Evolutionary conservation across 495 filamentous ascomycete species (phyloP), one percentile per base, ranked within the genome.

Genomic region (Annulohypoxylon nitens): DNA sequence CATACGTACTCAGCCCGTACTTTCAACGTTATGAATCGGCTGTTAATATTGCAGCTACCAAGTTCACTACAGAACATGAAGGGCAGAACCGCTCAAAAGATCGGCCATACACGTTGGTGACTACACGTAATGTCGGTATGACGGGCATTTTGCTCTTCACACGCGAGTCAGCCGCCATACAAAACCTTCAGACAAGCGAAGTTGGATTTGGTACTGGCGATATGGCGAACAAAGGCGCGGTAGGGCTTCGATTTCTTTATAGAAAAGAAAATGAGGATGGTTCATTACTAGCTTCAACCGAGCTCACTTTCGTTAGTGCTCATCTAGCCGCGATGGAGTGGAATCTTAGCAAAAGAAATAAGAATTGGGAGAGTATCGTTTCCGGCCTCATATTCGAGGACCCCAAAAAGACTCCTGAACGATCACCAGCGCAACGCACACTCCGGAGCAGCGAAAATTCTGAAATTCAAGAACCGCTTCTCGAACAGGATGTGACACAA

Each of bases 161-260:
- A 34, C 88, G 90, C 34, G 81, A 91, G 14, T 81, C 84, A 0
- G 73, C 82, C 9, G 81, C 82, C 14, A 81, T 97, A 33, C 78
- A 83, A 11, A 84, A 86, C 75, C 80, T 93, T 3, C 87, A 92
- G 62, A 89, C 87, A 11, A 93, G 90, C 2, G 92, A 90, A 30
- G 90, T 93, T 2, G 94, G 96, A 2, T 88, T 97, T 39, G 96
- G 96, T 1, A 57, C 94, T 2, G 88, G 88, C 61, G 90, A 92
- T 36, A 96, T 97, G 93, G 95, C 94, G 4, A 97, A 97, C 76
- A 99, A 99, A 77, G 96, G 95, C 25, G 94, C 93, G 7, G 93
- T 96, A 5, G 96, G 92, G 0, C 84, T 95, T 34, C 83, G 93
- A 36, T 76, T 97, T 59, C 86, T 86, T 1, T 91, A 89, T 70